phyloP scores from a whole-genome alignment of 2,329 filamentous ascomycete genomes.

The Talaromyces albobiverticillius region DNA sequence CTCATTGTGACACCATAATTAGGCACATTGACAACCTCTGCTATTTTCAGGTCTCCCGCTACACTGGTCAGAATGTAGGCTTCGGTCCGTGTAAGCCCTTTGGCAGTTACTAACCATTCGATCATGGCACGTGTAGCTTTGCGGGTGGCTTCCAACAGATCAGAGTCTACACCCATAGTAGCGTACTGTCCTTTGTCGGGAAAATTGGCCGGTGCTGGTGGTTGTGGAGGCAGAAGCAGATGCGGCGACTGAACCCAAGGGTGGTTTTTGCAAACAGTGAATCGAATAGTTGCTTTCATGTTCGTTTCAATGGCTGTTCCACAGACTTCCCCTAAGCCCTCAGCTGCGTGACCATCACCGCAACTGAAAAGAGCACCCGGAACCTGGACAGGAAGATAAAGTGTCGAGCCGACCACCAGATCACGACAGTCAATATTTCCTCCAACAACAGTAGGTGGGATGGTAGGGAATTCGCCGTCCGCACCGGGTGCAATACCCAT shows the following conservation, averaged over 20 bases:
- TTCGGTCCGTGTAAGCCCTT: slow-evolving; percentile 46
- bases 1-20: slow-evolving; percentile 52
- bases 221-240: slow-evolving; percentile 39
- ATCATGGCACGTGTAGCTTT: slow-evolving; percentile 50
- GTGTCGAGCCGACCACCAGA: slow-evolving; percentile 44
- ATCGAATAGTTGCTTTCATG: slow-evolving; percentile 48
- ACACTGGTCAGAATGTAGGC: slow-evolving; percentile 55
- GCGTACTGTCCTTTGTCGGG: slow-evolving; percentile 45
- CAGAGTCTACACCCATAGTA: slow-evolving; percentile 47
- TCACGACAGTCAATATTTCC: slow-evolving; percentile 57
- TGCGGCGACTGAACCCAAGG: slow-evolving; percentile 49
- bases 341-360: slow-evolving; percentile 54
- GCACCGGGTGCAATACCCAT: slow-evolving; percentile 51
- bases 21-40: slow-evolving; percentile 55
- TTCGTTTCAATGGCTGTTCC: slow-evolving; percentile 57
- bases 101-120: slow-evolving; percentile 48
- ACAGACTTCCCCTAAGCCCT: slow-evolving; percentile 56
- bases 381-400: slow-evolving; percentile 52
- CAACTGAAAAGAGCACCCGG: slow-evolving; percentile 53
- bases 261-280: slow-evolving; percentile 49
- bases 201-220: slow-evolving; percentile 22
- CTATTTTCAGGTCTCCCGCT: slow-evolving; percentile 50
- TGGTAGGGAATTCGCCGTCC: slow-evolving; percentile 47
- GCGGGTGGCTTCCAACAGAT: slow-evolving; percentile 48
- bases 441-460: slow-evolving; percentile 51